Evolutionary conservation across 208 protist species (phyloP).

Genomic region (Trypanosoma cruzi): DNA sequence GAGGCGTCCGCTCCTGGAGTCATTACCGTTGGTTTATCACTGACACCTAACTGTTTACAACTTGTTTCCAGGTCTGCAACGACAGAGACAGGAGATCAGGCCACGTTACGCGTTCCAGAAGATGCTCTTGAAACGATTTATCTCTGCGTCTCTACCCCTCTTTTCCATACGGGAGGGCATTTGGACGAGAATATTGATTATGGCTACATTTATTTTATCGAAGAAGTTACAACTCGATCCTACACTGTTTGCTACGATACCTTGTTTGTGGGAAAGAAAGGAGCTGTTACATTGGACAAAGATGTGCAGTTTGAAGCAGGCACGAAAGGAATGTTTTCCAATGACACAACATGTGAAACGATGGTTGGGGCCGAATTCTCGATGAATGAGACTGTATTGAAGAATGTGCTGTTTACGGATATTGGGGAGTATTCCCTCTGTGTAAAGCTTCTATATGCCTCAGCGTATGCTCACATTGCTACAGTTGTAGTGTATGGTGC

Average conservation of each 20-base stretch:
- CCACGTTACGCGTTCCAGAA: constrained; percentile 46
- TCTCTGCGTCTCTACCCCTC: constrained; percentile 59
- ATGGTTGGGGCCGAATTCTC: constrained; percentile 4
- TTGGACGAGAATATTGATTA: constrained; percentile 19
- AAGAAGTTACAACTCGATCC: constrained; percentile 27
- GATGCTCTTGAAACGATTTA: constrained; percentile 31
- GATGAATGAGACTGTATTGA: constrained; percentile 30
- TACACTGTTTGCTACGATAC: constrained; percentile 56
- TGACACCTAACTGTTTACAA: constrained; percentile 26
- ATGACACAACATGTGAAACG: constrained; percentile 1
- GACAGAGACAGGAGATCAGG: constrained; percentile 29
- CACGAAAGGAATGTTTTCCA: constrained; percentile 19
- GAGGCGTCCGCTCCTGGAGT: constrained; percentile 23
- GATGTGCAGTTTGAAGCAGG: constrained; percentile 34
- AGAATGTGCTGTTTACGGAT: constrained; percentile 37
- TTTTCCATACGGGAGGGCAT: background rate
- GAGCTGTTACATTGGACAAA: constrained; percentile 42
- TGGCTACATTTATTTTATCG: constrained; percentile 40
- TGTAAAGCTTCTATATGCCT: constrained; percentile 31
- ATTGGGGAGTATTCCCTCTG: constrained; percentile 56
- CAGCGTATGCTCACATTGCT: constrained; percentile 31
- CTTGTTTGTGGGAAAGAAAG: constrained; percentile 34
- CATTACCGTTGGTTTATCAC: constrained; percentile 56
- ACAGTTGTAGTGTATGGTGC: constrained; percentile 51
- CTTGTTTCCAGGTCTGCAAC: constrained; percentile 37